phyloP scores from a whole-genome alignment of 371 early-diverging fungal genomes.

The Mycotypha africana region DNA sequence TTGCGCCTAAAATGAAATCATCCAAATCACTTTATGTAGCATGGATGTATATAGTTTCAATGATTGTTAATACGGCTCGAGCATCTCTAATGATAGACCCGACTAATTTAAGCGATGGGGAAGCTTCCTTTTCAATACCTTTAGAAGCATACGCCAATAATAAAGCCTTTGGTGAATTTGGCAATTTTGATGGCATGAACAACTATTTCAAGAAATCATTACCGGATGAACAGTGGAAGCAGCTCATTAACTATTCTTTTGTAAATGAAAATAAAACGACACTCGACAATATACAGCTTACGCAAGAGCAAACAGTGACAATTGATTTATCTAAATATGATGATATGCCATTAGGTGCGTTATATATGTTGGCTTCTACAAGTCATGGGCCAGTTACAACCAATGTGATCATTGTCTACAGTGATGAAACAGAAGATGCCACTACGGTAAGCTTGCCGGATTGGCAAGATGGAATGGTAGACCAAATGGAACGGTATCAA shows the following conservation, averaged over 20 bases:
- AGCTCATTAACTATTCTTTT: background rate
- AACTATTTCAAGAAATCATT: conserved; percentile 6
- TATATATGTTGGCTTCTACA: conserved; percentile 15
- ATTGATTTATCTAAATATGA: too few relatives aligned
- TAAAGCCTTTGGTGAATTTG: conserved; percentile 7
- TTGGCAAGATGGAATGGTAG: conserved; percentile 10
- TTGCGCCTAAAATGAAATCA: too few relatives aligned
- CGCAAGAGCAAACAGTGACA: too few relatives aligned
- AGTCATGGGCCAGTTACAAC: conserved; percentile 13
- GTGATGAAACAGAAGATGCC: conserved; percentile 1
- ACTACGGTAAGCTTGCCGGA: conserved; percentile 14
- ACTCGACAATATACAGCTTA: too few relatives aligned
- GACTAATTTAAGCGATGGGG: too few relatives aligned
- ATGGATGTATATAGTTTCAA: too few relatives aligned
- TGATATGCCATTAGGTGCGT: conserved; percentile 3
- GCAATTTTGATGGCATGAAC: conserved; percentile 24
- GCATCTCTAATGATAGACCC: too few relatives aligned
- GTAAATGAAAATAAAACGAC: too few relatives aligned
- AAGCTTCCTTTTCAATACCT: background rate
- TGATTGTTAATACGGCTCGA: too few relatives aligned
- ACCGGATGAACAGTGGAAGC: background rate
- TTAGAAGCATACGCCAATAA: background rate
- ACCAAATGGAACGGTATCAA: conserved; percentile 13
- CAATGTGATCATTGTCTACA: conserved; percentile 4
- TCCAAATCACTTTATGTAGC: too few relatives aligned